These are phyloP conservation scores for Madurella fahalii DNA, from an alignment of 2,329 filamentous ascomycete species.

Conservation along the genomic window DNA sequence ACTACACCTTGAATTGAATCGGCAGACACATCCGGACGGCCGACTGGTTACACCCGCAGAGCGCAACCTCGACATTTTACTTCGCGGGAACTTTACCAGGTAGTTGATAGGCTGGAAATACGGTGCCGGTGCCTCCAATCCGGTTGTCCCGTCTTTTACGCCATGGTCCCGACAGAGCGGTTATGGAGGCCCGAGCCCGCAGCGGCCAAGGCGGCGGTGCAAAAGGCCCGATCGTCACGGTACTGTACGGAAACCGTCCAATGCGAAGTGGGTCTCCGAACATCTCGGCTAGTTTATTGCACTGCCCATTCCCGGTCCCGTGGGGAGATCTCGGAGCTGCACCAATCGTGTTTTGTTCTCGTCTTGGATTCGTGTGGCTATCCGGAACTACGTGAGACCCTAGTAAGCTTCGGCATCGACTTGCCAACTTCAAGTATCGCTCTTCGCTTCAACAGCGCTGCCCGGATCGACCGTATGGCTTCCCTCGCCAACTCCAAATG, in stretches of 20 bases:
- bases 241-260: background rate
- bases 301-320: background rate
- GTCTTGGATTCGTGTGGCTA: too few relatives aligned
- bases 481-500: too few relatives aligned
- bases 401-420: too few relatives aligned
- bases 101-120: background rate
- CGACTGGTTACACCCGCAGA: too few relatives aligned
- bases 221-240: background rate
- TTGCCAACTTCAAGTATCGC: too few relatives aligned
- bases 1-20: too few relatives aligned
- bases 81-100: too few relatives aligned
- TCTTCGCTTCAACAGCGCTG: too few relatives aligned
- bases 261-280: background rate
- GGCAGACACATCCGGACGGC: too few relatives aligned
- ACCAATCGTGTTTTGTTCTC: background rate
- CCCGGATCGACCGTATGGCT: too few relatives aligned
- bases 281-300: background rate
- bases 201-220: conserved; percentile 4
- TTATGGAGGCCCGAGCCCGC: background rate
- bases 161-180: conserved; percentile 3
- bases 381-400: too few relatives aligned
- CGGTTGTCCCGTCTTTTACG: background rate
- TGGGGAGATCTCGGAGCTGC: background rate
- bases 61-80: too few relatives aligned
- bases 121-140: background rate